Base-by-base conservation (phyloP, 495 filamentous ascomycete species). In the Trichoderma gamsii region DNA sequence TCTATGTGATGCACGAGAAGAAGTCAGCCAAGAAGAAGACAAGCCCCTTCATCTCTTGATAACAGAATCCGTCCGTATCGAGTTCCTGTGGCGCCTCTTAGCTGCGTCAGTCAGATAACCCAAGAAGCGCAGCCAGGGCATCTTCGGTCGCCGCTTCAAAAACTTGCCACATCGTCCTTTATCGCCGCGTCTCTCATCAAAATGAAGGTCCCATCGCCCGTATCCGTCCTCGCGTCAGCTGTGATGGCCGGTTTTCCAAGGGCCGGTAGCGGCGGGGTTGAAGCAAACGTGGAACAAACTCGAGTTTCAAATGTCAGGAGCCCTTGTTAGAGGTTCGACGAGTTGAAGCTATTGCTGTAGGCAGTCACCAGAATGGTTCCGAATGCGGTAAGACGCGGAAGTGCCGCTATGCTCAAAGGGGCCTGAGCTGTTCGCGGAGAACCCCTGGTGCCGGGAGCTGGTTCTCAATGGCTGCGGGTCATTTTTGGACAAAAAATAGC, bases 241-340 rank as follows among this genome's bases (percentile, higher is more conserved):
- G 25, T 27, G 23, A 7, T 7, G 11, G 25, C n/a, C 7, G 16
- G 51, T 27, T 13, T 15, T 16, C 56, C 35, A 38, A 61, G 56
- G 56, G 25, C 16, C 16, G 27, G 25, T 61, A 25, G 56, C 27
- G 56, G 56, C 23, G 56, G 23, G 23, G 56, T 61, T 61, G 56
- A 61, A 18, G 56, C 56, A 61, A 25, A 61, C 56, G 29, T 61
- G 56, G 23, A 61, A 61, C 56, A 61, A 12, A 29, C 35, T 61
- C 56, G 56, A 32, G 56, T 61, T 61, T 61, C 56, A 25, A 61
- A 61, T 32, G 7, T 61, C 56, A 61, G 56, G 56, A 61, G 25
- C 27, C 56, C 4, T 32, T 32, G 56, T 15, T 61, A 32, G 56
- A 61, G 56, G 13, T 32, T 15, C 44, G 44, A 49, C 15, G 13